Conservation (phyloP, 164 flowering plant species). For the Vitis amurensis region DNA sequence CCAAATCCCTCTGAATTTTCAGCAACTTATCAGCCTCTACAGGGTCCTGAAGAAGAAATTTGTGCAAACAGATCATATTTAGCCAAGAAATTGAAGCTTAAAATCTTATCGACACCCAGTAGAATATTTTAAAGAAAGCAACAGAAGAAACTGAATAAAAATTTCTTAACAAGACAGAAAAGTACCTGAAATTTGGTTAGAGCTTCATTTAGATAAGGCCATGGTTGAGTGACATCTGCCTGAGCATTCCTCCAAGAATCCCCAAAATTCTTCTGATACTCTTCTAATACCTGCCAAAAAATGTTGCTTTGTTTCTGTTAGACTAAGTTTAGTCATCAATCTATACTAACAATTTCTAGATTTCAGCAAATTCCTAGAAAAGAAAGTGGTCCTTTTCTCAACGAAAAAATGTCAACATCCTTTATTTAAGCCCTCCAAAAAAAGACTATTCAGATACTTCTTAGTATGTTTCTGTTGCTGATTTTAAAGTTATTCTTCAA, state of each 20-base stretch:
- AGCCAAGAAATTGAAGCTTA: neutral
- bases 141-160: neutral
- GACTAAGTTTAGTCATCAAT: no score
- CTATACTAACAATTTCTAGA: no score
- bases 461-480: no score
- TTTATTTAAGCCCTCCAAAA: no score
- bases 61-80: neutral
- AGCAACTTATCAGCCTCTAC: slow-evolving; percentile 97
- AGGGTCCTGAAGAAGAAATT: slow-evolving; percentile 63
- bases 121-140: no score
- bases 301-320: no score
- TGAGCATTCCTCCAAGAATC: slow-evolving; percentile 79
- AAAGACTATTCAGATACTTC: no score
- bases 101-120: no score
- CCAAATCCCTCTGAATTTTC: slow-evolving; percentile 94
- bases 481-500: no score
- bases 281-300: slow-evolving; percentile 70
- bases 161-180: neutral
- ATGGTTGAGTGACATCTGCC: slow-evolving; percentile 66
- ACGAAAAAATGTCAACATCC: no score
- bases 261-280: slow-evolving; percentile 86
- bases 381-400: no score
- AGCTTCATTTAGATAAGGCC: slow-evolving; percentile 90
- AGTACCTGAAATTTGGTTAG: slow-evolving; percentile 83
- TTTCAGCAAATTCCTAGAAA: no score